Conservation (phyloP, 2,329 filamentous ascomycete species). For the Ceratocystis cacaofunesta region DNA sequence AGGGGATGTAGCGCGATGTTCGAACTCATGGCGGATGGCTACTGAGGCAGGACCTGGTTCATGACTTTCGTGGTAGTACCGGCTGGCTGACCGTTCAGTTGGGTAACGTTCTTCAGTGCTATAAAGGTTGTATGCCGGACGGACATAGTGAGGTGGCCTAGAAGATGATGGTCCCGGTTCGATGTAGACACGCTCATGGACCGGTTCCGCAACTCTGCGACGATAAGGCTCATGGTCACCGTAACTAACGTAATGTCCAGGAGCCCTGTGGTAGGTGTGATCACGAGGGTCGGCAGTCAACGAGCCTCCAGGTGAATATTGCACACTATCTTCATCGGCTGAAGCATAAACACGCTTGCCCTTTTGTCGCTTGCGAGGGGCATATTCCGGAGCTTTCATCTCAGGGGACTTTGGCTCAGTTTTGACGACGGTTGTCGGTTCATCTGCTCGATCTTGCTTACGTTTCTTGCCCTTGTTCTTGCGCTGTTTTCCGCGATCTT, state of each 20-base stretch:
- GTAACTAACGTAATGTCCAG: constrained; percentile 8
- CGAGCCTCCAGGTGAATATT: constrained; percentile 19
- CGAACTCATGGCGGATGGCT: background rate
- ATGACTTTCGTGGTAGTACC: constrained; percentile 5
- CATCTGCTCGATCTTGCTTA: constrained; percentile 29
- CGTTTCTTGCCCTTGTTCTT: constrained; percentile 38
- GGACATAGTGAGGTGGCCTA: constrained; percentile 7
- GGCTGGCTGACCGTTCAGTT: background rate
- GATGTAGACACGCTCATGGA: constrained; percentile 6
- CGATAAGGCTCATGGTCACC: constrained; percentile 17
- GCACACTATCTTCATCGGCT: constrained; percentile 1
- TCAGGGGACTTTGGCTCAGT: constrained; percentile 50
- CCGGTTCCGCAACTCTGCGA: constrained; percentile 19
- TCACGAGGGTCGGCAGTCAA: constrained; percentile 3
- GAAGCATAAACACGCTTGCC: constrained; percentile 22
- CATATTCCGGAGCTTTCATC: constrained; percentile 35
- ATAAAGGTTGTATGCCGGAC: constrained; percentile 11
- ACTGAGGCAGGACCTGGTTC: background rate
- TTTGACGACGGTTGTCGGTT: constrained; percentile 42
- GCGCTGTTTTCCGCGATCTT: constrained; percentile 22
- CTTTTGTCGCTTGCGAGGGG: constrained; percentile 41
- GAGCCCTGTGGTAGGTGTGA: background rate
- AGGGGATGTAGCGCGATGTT: background rate
- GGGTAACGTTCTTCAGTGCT: constrained; percentile 1
- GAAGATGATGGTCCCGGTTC: background rate